A percentile compares a stretch with the other conserved stretches of the same genome.
These are phyloP conservation scores for Penicillium sp. DNA, from an alignment of 2,329 filamentous ascomycete genomes.

Conservation along the genomic window DNA sequence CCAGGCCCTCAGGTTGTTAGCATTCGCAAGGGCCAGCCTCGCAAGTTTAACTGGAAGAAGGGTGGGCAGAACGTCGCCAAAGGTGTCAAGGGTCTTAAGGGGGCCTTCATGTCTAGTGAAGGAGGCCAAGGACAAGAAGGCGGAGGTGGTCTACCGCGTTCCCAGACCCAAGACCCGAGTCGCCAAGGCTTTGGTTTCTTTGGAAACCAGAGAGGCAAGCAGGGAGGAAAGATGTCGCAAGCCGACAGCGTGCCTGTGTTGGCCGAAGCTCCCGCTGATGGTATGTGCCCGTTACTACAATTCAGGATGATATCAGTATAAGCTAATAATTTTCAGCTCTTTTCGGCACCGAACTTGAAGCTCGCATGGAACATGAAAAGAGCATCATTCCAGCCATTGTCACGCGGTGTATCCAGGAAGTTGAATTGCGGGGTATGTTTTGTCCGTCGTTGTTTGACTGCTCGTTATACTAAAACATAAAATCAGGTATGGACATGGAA, in stretches of 20 bases:
- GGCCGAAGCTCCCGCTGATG: constrained; percentile 38
- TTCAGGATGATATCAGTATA: neutral
- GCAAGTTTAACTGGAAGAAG: constrained; percentile 99
- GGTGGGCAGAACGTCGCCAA: constrained; percentile 91
- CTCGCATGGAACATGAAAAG: constrained; percentile 83
- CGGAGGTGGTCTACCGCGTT: constrained; percentile 34
- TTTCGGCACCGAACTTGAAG: constrained; percentile 85
- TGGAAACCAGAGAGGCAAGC: constrained; percentile 49
- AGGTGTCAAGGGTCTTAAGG: constrained; percentile 92
- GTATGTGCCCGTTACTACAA: constrained; percentile 33
- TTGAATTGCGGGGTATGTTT: constrained; percentile 74
- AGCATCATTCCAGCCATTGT: constrained; percentile 88
- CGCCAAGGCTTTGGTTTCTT: constrained; percentile 73
- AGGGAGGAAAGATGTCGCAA: constrained; percentile 41
- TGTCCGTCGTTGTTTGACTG: neutral
- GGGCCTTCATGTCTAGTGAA: constrained; percentile 73
- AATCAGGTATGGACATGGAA: constrained; percentile 79
- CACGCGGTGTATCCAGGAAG: constrained; percentile 91
- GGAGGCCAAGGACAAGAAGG: constrained; percentile 45
- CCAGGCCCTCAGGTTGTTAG: constrained; percentile 90
- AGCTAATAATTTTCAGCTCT: constrained; percentile 51
- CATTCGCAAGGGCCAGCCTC: constrained; percentile 88
- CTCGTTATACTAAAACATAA: constrained; percentile 16
- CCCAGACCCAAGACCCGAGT: constrained; percentile 45
- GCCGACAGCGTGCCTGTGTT: constrained; percentile 47